phyloP scores from a whole-genome alignment of 2,329 filamentous ascomycete species.

The Chalara sp. region DNA sequence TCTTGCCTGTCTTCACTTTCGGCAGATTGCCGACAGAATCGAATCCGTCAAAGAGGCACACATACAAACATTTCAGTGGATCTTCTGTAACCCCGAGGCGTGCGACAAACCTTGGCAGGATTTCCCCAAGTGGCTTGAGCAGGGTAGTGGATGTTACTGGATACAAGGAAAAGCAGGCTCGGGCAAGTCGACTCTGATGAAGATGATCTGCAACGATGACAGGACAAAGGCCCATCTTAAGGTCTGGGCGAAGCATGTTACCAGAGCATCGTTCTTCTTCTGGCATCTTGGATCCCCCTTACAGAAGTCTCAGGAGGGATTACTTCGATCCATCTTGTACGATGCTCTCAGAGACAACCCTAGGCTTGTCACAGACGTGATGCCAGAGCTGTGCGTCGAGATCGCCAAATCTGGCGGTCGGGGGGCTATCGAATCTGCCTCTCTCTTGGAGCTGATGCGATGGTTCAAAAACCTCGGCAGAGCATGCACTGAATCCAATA shows the following conservation, averaged over 20 bases:
- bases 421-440: constrained; percentile 1
- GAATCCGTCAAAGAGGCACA: constrained; percentile 1
- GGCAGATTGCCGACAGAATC: neutral
- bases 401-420: constrained; percentile 3
- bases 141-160: no score
- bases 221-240: neutral
- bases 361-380: constrained; percentile 1
- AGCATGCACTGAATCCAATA: no score
- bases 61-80: constrained; percentile 8
- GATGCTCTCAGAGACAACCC: constrained; percentile 7
- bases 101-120: neutral
- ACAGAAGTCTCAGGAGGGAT: constrained; percentile 19
- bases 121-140: constrained; percentile 2
- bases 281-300: constrained; percentile 17
- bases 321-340: constrained; percentile 16
- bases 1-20: neutral
- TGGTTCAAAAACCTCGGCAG: no score
- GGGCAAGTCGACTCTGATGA: no score
- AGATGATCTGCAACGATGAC: neutral
- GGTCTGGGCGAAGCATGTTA: constrained; percentile 1
- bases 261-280: constrained; percentile 12
- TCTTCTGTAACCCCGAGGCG: neutral
- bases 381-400: constrained; percentile 11
- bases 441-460: no score
- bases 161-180: no score